Evolutionary conservation across 345 rosid species (phyloP), one percentile per base, ranked within the genome.

Genomic region (Boechera divaricarpa): DNA sequence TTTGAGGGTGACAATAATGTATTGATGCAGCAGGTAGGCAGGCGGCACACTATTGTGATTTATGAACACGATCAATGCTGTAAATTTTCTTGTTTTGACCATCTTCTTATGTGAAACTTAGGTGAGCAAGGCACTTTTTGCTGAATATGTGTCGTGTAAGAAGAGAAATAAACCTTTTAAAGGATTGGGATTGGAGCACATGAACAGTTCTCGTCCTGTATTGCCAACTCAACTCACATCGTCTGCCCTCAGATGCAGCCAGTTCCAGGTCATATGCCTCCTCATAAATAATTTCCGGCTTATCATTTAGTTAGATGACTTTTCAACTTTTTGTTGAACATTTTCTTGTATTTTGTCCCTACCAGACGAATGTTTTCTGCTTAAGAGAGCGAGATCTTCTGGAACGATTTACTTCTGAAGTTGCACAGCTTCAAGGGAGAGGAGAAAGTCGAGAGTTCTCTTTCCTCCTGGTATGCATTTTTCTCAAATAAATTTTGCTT

Each of bases 1-100:
- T 90, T 95, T 76, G 99, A 95, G 79, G 98, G 98, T 62, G 98
- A 95, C 84, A 95, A 95, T 72, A 87, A 90, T 73, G 90, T 95
- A 24, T 72, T 92, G 65, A 90, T 95, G 98, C 97, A 92, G 78
- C 99, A 95, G 97, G 99, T 90, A 21, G 24, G 24, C 21, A 85
- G 52, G 54, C 33, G 70, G 4, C 44, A 32, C 55, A 36, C 0
- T n/a, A 6, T 29, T 6, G 16, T 57, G 65, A 56, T 21, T 18
- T 8, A 7, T 57, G 65, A 47, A 21, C 51, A 51, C 21, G 0
- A 18, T 24, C 49, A 21, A 45, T 70, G 33, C 45, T 58, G 45
- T 47, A 44, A 32, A 10, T n/a, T 63, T 48, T 5, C 61, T 57
- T 51, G 64, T 32, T 72, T 38, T 67, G 47, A 39, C 51, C 15